Percentiles rank a stretch among this genome's conserved stretches.
These are phyloP conservation scores for Cercospora zeae-maydis DNA, from an alignment of 2,329 filamentous ascomycete species.

Conservation along the genomic window DNA sequence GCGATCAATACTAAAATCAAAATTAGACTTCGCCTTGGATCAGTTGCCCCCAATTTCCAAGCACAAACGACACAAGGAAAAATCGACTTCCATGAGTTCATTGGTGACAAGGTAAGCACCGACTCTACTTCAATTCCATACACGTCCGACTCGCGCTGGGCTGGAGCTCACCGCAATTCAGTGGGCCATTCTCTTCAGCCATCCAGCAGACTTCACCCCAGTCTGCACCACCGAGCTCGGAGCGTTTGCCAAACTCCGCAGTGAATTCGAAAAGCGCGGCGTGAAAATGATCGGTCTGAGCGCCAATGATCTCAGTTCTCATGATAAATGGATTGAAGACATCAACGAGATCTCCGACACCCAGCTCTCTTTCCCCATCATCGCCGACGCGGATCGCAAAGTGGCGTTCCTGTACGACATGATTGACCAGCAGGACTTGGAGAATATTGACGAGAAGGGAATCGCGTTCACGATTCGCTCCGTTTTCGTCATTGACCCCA, in stretches of 20 bases:
- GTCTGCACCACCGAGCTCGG: constrained; percentile 96
- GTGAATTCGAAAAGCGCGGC: constrained; percentile 79
- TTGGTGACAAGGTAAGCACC: constrained; percentile 56
- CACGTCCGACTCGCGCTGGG: not conserved
- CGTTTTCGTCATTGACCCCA: constrained; percentile 91
- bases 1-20: not conserved
- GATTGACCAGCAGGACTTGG: constrained; percentile 38
- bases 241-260: constrained; percentile 83
- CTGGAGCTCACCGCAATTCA: not conserved
- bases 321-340: constrained; percentile 88
- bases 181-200: constrained; percentile 76
- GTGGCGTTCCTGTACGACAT: constrained; percentile 51
- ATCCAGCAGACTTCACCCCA: constrained; percentile 85
- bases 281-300: constrained; percentile 87
- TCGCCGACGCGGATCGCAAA: constrained; percentile 49
- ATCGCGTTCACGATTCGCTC: constrained; percentile 92
- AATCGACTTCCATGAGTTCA: constrained; percentile 79
- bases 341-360: constrained; percentile 48
- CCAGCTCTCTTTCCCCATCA: constrained; percentile 49
- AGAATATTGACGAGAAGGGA: constrained; percentile 38
- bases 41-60: constrained; percentile 73
- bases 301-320: constrained; percentile 79
- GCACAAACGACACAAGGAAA: constrained; percentile 72
- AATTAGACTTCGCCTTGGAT: constrained; percentile 42
- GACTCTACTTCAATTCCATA: not conserved